Evolutionary conservation across 2,329 filamentous ascomycete genomes (phyloP), one percentile per base, ranked within the genome.

Genomic region (Arachnomyces sp.): DNA sequence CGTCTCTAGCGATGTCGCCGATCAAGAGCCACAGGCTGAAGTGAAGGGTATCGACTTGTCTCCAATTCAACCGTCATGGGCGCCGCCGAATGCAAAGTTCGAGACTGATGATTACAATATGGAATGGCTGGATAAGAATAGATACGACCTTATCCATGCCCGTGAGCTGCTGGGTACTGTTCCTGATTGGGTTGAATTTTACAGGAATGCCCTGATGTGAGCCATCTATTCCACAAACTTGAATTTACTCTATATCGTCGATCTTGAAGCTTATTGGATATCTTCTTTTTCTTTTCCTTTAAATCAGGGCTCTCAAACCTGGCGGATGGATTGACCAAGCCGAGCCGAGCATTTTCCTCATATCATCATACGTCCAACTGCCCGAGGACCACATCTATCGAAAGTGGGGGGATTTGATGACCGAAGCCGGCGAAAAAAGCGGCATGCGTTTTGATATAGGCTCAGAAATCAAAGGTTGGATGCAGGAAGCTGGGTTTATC

Each of bases 31-130:
- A 9, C 50, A 49, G 16, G 61, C 65, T 13, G 48, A 55, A 13
- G 56, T 72, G 34, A 57, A 61, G 2, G 68, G 67, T 34, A 67
- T 58, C 13, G 66, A 69, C 44, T 57, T 69, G 34, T 63, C 60
- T 1, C 65, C 67, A 34, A 69, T 69, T 34, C 67, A 70, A 46
- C 67, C 65, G 7, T 52, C 55, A 41, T 62, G 59, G 52, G 38
- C 51, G n/a, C 52, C 47, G 12, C 48, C 44, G 13, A 46, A 47
- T 39, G 18, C 46, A n/a, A 21, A 29, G 29, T 52, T 51, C 14
- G 38, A 44, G 38, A 40, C 49, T 18, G 40, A 47, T 25, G 47
- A 48, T 35, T 35, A 38, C 6, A 38, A 42, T 15, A 13, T n/a
- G n/a, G n/a, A n/a, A n/a, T n/a, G n/a, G n/a, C n/a, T n/a, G n/a